Evolutionary conservation across 2,329 filamentous ascomycete genomes (phyloP).

Genomic region (Colletotrichum navitas): DNA sequence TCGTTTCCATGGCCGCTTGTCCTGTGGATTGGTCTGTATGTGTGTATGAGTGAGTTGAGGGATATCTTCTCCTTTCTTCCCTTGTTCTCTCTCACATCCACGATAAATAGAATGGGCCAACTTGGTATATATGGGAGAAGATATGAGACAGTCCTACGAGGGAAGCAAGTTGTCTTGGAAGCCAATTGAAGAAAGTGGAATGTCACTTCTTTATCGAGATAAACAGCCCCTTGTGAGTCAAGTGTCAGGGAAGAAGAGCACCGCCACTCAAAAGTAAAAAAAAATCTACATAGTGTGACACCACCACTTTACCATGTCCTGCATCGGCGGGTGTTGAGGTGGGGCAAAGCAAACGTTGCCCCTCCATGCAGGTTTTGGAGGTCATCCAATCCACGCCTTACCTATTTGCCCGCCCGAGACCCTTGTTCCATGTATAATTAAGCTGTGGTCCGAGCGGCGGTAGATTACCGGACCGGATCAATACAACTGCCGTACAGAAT

Average conservation of each 20-base stretch:
- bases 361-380: slow-evolving; percentile 43
- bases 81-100: slow-evolving; percentile 8
- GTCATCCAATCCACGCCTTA: slow-evolving; percentile 39
- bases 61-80: slow-evolving; percentile 1
- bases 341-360: slow-evolving; percentile 43
- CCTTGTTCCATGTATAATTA: slow-evolving; percentile 45
- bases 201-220: slow-evolving; percentile 39
- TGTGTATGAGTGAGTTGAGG: slow-evolving; percentile 13
- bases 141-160: slow-evolving; percentile 3
- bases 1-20: slow-evolving; percentile 69
- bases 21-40: not conserved
- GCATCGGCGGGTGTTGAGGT: slow-evolving; percentile 47
- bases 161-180: slow-evolving; percentile 5
- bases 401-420: slow-evolving; percentile 36
- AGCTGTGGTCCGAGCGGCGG: slow-evolving; percentile 52
- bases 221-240: slow-evolving; percentile 36
- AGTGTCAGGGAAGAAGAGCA: slow-evolving; percentile 27
- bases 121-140: not conserved
- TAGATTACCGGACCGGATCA: slow-evolving; percentile 44
- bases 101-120: not conserved
- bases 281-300: slow-evolving; percentile 40
- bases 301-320: slow-evolving; percentile 44
- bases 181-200: slow-evolving; percentile 32
- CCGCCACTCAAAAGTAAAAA: slow-evolving; percentile 39
- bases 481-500: slow-evolving; percentile 12